These are phyloP conservation scores for Ascochyta viciae-villosae DNA, from an alignment of 2,329 filamentous ascomycete genomes.

Conservation along the genomic window DNA sequence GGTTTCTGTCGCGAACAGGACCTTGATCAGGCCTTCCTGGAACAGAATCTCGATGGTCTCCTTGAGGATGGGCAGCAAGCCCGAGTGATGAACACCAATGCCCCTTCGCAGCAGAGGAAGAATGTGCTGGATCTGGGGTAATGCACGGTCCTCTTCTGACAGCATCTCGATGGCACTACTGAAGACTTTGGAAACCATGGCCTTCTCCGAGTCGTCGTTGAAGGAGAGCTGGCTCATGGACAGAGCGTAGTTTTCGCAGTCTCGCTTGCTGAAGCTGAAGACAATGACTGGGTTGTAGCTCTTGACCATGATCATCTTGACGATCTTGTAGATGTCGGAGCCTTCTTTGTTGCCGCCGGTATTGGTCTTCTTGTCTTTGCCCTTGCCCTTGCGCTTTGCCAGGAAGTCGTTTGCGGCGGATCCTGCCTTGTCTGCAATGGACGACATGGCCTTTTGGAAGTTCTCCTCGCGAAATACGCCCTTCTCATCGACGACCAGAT, in stretches of 20 bases:
- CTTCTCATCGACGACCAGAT: constrained; percentile 95
- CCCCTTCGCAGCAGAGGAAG: constrained; percentile 87
- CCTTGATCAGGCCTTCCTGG: constrained; percentile 97
- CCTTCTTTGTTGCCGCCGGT: constrained; percentile 74
- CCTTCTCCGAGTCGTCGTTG: constrained; percentile 95
- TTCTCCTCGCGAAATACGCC: constrained; percentile 96
- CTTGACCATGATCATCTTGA: constrained; percentile 98
- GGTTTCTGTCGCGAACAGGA: constrained; percentile 96
- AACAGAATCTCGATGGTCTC: constrained; percentile 99
- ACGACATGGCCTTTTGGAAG: constrained; percentile 93
- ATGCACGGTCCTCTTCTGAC: constrained; percentile 85
- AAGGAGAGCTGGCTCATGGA: constrained; percentile 87
- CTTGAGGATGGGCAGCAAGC: constrained; percentile 92
- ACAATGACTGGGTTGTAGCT: constrained; percentile 98
- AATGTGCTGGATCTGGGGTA: constrained; percentile 91
- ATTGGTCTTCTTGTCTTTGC: constrained; percentile 89
- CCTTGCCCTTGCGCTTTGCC: constrained; percentile 83
- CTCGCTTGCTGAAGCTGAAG: constrained; percentile 98
- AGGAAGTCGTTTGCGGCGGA: constrained; percentile 80
- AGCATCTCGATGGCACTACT: constrained; percentile 90
- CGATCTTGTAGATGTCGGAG: constrained; percentile 94
- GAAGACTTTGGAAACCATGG: constrained; percentile 93
- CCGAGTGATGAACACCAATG: constrained; percentile 97
- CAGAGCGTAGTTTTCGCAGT: constrained; percentile 90
- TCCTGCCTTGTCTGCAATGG: constrained; percentile 87